Evolutionary conservation across 2,329 filamentous ascomycete genomes (phyloP), one percentile per base, ranked within the genome.

Genomic region (Aspergillus floridensis): DNA sequence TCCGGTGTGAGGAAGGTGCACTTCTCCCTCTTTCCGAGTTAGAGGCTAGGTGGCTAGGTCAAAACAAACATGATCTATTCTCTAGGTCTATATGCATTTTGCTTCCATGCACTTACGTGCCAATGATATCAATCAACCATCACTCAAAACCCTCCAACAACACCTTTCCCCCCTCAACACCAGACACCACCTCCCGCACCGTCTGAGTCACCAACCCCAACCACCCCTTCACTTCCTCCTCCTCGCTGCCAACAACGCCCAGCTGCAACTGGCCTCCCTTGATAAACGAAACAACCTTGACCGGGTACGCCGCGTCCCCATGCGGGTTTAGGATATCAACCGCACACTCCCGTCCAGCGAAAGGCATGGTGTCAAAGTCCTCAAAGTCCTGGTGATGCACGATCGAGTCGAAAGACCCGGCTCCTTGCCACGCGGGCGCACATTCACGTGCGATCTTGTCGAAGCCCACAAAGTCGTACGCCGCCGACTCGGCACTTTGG

Each of bases 281-380:
- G 47, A 85, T 71, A 41, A 82, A 83, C 63, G 72, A 74, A 8
- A 74, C 72, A 24, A 66, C 67, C 63, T 74, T 74, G 32, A 74
- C 48, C 1, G 72, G 72, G 48, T 67, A 62, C 10, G 71, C 65
- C 2, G 72, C 65, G 61, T 86, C 84, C 32, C 81, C 77, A 65
- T 85, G 81, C 2, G 85, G 83, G 66, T 86, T 87, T 16, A 83
- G 68, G 11, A 85, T 87, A 72, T 87, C 85, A 63, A 86, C 80
- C 46, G 76, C 74, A 66, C 74, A 80, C 50, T 56, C 63, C 2
- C 64, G 63, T 2, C 66, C 70, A 0, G 69, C 70, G 52, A 76
- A 75, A 24, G 70, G 66, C 72, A 76, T 77, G 26, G 74, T 77
- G 66, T 88, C 85, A n/a, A 87, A 84, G 67, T 87, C 84, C 57